These are phyloP conservation scores for Calocybe indica DNA, from an alignment of 768 basidiomycete genomes.

Conservation along the genomic window DNA sequence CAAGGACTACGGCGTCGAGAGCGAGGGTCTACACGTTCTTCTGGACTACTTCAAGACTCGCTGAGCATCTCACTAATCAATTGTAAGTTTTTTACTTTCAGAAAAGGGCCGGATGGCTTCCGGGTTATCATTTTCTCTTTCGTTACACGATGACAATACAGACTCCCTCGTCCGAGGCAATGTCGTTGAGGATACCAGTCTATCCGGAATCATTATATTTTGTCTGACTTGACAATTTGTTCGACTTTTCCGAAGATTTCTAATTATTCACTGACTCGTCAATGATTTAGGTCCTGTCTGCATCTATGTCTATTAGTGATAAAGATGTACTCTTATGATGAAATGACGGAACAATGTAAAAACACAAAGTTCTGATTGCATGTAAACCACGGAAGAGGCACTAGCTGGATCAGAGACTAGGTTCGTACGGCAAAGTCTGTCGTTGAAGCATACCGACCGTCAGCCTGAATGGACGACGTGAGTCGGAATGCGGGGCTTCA, in stretches of 20 bases:
- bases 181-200: slow-evolving; percentile 67
- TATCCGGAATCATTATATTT: slow-evolving; percentile 86
- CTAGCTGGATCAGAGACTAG: too few relatives aligned
- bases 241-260: neutral
- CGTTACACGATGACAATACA: slow-evolving; percentile 65
- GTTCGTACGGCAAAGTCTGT: too few relatives aligned
- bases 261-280: too few relatives aligned
- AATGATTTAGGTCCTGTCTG: too few relatives aligned
- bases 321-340: too few relatives aligned
- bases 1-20: slow-evolving; percentile 95
- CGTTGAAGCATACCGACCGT: too few relatives aligned
- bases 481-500: too few relatives aligned
- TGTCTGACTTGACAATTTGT: slow-evolving; percentile 48
- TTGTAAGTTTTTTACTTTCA: slow-evolving; percentile 12
- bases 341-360: too few relatives aligned
- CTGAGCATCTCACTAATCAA: slow-evolving; percentile 32
- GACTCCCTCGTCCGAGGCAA: slow-evolving; percentile 90
- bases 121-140: neutral
- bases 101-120: neutral
- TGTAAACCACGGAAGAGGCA: too few relatives aligned
- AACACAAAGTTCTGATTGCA: too few relatives aligned
- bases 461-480: too few relatives aligned
- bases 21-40: slow-evolving; percentile 90
- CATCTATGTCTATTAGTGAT: too few relatives aligned
- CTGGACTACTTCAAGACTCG: slow-evolving; percentile 97